phyloP scores from a whole-genome alignment of 202 grass and related monocot species.

The Hordeum pubiflorum region DNA sequence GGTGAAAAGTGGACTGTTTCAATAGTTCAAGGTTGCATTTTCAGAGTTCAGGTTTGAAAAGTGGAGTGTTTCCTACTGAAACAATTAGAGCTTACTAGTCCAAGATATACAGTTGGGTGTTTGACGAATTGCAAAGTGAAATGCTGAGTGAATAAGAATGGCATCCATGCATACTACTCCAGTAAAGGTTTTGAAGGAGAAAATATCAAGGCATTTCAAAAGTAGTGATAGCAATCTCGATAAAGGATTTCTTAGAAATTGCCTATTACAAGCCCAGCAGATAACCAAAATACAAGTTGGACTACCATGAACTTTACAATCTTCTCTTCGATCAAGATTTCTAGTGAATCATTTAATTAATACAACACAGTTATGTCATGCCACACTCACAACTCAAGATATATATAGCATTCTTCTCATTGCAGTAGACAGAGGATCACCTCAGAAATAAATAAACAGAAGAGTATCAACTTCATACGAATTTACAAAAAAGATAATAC shows the following conservation, averaged over 20 bases:
- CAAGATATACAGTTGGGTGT: neutral
- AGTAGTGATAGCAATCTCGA: neutral
- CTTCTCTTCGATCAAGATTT: conserved; percentile 2
- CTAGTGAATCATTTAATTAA: neutral
- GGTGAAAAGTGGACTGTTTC: neutral
- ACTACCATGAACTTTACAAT: neutral
- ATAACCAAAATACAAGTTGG: neutral
- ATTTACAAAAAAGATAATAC: neutral
- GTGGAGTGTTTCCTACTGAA: neutral
- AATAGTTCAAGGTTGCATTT: neutral
- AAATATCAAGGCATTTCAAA: conserved; percentile 12
- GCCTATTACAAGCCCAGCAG: neutral
- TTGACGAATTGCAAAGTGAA: neutral
- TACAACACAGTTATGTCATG: neutral
- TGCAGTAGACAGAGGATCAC: neutral
- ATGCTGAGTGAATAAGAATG: neutral
- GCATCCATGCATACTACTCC: conserved; percentile 1
- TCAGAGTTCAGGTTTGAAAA: neutral
- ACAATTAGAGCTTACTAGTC: neutral
- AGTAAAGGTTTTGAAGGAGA: neutral
- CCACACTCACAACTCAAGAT: neutral
- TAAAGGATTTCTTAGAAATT: conserved; percentile 13
- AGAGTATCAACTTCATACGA: neutral
- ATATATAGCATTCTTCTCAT: neutral
- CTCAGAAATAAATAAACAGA: conserved; percentile 9